These are phyloP conservation scores for Gryganskiella cystojenkinii DNA, from an alignment of 192 early-diverging fungal genomes.

Conservation along the genomic window DNA sequence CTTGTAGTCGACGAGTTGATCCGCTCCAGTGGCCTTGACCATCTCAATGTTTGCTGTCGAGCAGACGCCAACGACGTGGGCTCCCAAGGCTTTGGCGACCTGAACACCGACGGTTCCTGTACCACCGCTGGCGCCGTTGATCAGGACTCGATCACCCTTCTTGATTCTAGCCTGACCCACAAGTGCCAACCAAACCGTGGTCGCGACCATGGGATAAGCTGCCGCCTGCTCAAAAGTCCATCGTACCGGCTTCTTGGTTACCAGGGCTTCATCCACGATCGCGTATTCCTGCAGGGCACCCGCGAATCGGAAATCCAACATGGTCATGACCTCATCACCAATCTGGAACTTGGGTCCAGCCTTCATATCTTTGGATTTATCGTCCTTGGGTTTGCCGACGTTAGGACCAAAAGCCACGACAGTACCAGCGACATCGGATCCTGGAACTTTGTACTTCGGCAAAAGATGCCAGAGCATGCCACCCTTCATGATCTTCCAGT, in stretches of 20 bases:
- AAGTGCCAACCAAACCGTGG: conserved; percentile 24
- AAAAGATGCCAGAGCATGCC: neutral
- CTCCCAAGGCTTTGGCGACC: conserved; percentile 60
- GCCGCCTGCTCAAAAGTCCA: conserved; percentile 41
- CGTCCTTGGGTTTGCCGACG: neutral
- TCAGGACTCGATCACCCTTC: conserved; percentile 48
- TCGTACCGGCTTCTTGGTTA: conserved; percentile 9
- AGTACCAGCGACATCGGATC: conserved; percentile 11
- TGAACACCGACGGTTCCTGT: conserved; percentile 56
- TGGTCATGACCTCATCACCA: conserved; percentile 25
- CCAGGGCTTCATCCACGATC: conserved; percentile 8
- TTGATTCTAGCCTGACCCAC: conserved; percentile 21
- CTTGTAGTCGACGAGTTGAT: conserved; percentile 63
- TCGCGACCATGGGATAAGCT: conserved; percentile 32
- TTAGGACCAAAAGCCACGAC: conserved; percentile 15
- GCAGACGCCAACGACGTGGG: conserved; percentile 63
- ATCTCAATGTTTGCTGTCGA: conserved; percentile 55
- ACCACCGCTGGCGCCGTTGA: conserved; percentile 65
- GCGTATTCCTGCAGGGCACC: conserved; percentile 32
- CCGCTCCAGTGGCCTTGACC: conserved; percentile 59
- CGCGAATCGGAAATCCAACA: neutral
- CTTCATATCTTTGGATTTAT: too few relatives aligned
- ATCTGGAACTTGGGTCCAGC: conserved; percentile 1
- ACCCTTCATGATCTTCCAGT: conserved; percentile 25
- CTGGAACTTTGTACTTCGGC: neutral